Conservation (phyloP, 805 yeast species). For the Kazachstania kunashirensis region DNA sequence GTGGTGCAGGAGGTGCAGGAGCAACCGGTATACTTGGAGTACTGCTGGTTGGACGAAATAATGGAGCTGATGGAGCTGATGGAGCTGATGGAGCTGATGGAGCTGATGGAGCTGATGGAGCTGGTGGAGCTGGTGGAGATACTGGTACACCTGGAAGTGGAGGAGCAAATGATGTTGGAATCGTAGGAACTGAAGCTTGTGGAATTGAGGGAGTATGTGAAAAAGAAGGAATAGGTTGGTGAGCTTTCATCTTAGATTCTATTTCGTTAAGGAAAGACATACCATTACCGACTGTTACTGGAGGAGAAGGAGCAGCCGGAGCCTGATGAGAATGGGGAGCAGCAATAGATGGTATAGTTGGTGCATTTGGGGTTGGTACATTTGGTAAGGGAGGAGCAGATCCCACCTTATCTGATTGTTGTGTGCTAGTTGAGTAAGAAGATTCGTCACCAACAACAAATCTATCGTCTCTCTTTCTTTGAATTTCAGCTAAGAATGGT, state of each 20-base stretch:
- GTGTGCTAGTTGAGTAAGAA: slow-evolving; percentile 19
- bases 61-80: slow-evolving; percentile 7
- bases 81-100: slow-evolving; percentile 17
- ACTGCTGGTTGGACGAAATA: slow-evolving; percentile 15
- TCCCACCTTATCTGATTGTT: slow-evolving; percentile 14
- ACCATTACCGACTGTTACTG: slow-evolving; percentile 6
- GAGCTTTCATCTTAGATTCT: slow-evolving; percentile 18
- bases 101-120: slow-evolving; percentile 17
- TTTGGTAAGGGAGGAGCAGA: slow-evolving; percentile 7
- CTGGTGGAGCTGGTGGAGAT: slow-evolving; percentile 11
- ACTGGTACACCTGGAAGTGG: slow-evolving; percentile 11
- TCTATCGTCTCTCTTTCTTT: slow-evolving; percentile 38
- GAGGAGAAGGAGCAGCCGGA: slow-evolving; percentile 5
- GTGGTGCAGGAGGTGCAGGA: slow-evolving; percentile 21
- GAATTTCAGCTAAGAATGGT: slow-evolving; percentile 44
- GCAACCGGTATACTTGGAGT: slow-evolving; percentile 20
- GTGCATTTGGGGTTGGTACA: background rate
- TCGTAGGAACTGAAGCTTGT: slow-evolving; percentile 10
- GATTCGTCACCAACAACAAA: slow-evolving; percentile 35
- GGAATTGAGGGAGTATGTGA: slow-evolving; percentile 20
- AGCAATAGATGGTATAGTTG: slow-evolving; percentile 9
- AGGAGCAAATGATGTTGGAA: slow-evolving; percentile 12
- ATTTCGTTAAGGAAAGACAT: slow-evolving; percentile 27
- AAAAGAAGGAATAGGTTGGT: slow-evolving; percentile 6
- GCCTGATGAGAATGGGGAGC: no score